A percentile compares a stretch with the other conserved stretches of the same genome.
Conservation (phyloP, 2,329 filamentous ascomycete genomes). For the Penicillium hesseltinei region DNA sequence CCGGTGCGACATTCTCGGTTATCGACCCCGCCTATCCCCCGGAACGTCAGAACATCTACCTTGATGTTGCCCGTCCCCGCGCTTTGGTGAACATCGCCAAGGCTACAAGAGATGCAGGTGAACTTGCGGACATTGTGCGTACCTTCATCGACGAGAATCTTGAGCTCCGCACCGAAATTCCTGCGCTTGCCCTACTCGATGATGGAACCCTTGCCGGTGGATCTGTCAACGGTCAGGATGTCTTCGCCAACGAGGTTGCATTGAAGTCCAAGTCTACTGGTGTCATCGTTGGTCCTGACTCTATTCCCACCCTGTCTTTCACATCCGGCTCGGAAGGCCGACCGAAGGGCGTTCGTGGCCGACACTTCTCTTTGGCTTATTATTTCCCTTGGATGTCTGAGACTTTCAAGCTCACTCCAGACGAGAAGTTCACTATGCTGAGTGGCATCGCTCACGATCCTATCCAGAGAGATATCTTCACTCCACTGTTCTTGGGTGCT, state of each 20-base stretch:
- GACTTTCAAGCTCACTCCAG: constrained; percentile 69
- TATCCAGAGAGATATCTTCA: constrained; percentile 73
- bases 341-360: constrained; percentile 82
- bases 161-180: constrained; percentile 69
- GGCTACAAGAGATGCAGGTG: constrained; percentile 67
- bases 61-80: constrained; percentile 73
- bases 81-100: constrained; percentile 71
- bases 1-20: constrained; percentile 58
- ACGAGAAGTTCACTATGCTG: constrained; percentile 77
- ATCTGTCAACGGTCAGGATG: constrained; percentile 62
- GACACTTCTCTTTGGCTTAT: constrained; percentile 79
- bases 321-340: constrained; percentile 72
- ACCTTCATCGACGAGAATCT: constrained; percentile 72
- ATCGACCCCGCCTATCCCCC: constrained; percentile 83
- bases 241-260: constrained; percentile 57
- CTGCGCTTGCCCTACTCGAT: constrained; percentile 68
- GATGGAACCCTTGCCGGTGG: constrained; percentile 73
- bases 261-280: constrained; percentile 60
- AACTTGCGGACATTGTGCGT: constrained; percentile 58
- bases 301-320: constrained; percentile 71
- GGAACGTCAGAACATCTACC: constrained; percentile 75
- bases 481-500: constrained; percentile 80
- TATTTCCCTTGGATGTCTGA: constrained; percentile 95
- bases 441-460: constrained; percentile 73
- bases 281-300: constrained; percentile 82